Percentiles rank a stretch among this genome's conserved stretches.
Conservation (phyloP, 202 grass and related monocot genomes). For the Musa balbisiana region DNA sequence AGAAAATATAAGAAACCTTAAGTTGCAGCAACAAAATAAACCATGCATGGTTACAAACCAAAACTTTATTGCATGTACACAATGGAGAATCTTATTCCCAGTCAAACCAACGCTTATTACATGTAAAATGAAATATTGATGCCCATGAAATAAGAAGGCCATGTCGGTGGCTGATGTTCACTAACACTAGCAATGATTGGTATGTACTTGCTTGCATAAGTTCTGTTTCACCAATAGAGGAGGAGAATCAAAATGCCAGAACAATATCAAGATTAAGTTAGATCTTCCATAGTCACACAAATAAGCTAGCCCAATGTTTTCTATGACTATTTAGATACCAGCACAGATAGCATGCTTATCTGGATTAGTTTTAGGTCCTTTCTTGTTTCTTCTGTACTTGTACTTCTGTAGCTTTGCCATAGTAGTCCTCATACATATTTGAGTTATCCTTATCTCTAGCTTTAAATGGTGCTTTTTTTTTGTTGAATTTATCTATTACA, state of each 20-base stretch:
- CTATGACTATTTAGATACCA: not conserved
- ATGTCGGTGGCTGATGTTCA: constrained; percentile 99
- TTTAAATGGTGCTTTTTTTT: not conserved
- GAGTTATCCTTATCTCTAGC: no score
- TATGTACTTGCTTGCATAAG: constrained; percentile 99
- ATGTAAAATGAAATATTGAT: constrained; percentile 43
- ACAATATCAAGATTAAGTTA: not conserved
- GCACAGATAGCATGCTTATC: not conserved
- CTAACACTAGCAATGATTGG: constrained; percentile 99
- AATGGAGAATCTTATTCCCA: not conserved
- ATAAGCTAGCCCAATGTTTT: not conserved
- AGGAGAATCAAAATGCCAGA: not conserved
- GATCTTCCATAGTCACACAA: not conserved
- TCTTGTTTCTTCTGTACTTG: not conserved
- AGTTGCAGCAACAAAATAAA: no score
- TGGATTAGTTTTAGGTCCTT: not conserved
- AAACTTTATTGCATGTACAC: not conserved
- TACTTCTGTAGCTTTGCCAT: not conserved
- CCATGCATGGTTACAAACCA: no score
- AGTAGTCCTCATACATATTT: no score
- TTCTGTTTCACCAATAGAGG: constrained; percentile 50
- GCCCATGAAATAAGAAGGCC: constrained; percentile 99
- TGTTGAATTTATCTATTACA: not conserved
- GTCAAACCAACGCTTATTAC: not conserved
- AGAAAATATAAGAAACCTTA: no score